Base-by-base conservation (phyloP, 345 rosid genomes). In the Populus alba region DNA sequence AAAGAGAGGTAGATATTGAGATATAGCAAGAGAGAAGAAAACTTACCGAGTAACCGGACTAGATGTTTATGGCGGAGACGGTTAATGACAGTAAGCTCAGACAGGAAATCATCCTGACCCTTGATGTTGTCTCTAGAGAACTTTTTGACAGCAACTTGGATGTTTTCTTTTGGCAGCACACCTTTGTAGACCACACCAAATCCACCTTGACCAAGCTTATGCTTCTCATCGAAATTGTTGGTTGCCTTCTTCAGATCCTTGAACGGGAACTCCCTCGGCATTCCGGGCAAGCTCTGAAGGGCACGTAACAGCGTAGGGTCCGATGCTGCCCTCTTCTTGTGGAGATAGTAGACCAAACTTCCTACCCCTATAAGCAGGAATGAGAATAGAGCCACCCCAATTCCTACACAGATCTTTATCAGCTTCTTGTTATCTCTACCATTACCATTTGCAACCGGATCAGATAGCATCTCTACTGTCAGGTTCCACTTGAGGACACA, bases 31-130 rank as follows among this genome's bases (percentile, higher is more conserved):
- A 63, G 38, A 39, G 35, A 23, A 66, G 38, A 35, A 65, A 45
- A 59, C 47, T 74, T 75, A 89, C 94, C 92, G 17, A 87, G 78
- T 65, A 89, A 70, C 8, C 75, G 85, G 72, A 89, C 92, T 22
- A 91, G 90, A 82, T 89, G 89, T 63, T 86, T 87, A 70, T 89
- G 92, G 69, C 90, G 89, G 47, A 88, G 86, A 8, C 89, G 86
- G 80, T 88, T 89, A 68, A 91, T 91, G 83, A 88, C 88, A 18
- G 95, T 83, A 23, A 91, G 88, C 61, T 88, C 91, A 38, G 89
- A 76, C 78, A 91, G 72, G 81, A 91, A 91, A 78, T 89, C 41
- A 37, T 84, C 91, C 81, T 80, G 85, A 8, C 92, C 82, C 57
- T 86, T 77, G 13, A 82, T 75, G 55, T 79, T 74, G 47, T 82